Conservation (phyloP, 371 early-diverging fungal genomes). For the Syncephalastrum sp. region DNA sequence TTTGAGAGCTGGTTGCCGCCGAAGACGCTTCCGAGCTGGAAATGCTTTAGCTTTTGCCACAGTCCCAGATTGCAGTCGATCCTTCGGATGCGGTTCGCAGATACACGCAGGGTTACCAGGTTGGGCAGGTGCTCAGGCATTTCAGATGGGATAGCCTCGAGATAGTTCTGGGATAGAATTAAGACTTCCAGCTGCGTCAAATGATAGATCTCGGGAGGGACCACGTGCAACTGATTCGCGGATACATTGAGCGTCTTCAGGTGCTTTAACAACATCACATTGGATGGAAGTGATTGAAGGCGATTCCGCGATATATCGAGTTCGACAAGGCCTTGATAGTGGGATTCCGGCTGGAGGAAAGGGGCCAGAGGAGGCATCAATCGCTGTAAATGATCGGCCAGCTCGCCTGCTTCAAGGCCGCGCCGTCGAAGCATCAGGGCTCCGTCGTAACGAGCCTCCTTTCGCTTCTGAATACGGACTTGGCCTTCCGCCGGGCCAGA, state of each 20-base stretch:
- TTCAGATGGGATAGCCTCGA: constrained; percentile 43
- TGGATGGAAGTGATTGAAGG: constrained; percentile 40
- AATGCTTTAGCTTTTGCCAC: constrained; percentile 48
- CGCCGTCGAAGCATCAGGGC: constrained; percentile 50
- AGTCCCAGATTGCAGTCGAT: constrained; percentile 42
- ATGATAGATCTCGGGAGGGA: constrained; percentile 50
- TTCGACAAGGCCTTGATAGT: constrained; percentile 44
- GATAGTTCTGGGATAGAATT: constrained; percentile 54
- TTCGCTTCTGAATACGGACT: constrained; percentile 19
- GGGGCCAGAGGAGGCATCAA: constrained; percentile 45
- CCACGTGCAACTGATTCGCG: constrained; percentile 48
- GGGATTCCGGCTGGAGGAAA: constrained; percentile 10
- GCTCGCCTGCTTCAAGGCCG: constrained; percentile 36
- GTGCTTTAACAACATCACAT: constrained; percentile 38
- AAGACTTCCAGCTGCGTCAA: constrained; percentile 52
- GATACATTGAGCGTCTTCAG: constrained; percentile 55
- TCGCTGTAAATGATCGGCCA: constrained; percentile 34
- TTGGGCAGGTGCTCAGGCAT: constrained; percentile 40
- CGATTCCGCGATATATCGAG: constrained; percentile 62
- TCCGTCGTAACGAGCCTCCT: constrained; percentile 21
- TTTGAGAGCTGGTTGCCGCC: constrained; percentile 54
- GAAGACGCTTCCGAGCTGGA: constrained; percentile 61
- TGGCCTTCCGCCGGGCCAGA: constrained; percentile 4
- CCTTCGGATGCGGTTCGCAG: constrained; percentile 49
- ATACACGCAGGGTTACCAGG: constrained; percentile 48